A percentile compares a stretch with the other conserved stretches of the same genome.
Conservation (phyloP, 106 monocot species). For the Acorus calamus region DNA sequence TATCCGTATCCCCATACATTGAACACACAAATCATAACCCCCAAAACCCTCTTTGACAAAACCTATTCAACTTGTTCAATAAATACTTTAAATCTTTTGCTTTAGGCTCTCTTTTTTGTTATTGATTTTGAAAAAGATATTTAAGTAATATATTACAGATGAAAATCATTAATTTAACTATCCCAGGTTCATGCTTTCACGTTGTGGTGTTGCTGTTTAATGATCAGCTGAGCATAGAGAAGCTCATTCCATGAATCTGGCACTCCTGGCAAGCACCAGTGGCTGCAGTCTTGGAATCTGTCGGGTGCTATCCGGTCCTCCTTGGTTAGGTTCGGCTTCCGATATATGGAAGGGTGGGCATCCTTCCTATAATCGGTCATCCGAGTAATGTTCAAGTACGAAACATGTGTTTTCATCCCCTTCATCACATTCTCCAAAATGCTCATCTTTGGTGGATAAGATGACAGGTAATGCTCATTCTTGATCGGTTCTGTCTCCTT, state of each 20-base stretch:
- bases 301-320: constrained; percentile 36
- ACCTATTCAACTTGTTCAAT: too few species aligned
- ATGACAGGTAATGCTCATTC: constrained; percentile 53
- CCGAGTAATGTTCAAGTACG: constrained; percentile 78
- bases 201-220: constrained; percentile 40
- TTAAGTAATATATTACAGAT: too few species aligned
- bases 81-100: too few species aligned
- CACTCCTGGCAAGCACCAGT: constrained; percentile 95
- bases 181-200: too few species aligned
- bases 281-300: constrained; percentile 80
- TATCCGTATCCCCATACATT: too few species aligned
- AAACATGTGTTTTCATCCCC: constrained; percentile 64
- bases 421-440: constrained; percentile 53
- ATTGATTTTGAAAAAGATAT: too few species aligned
- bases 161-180: too few species aligned
- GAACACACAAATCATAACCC: too few species aligned
- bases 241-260: constrained; percentile 96
- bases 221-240: constrained; percentile 62
- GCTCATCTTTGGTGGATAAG: constrained; percentile 56
- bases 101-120: too few species aligned
- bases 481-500: constrained; percentile 66
- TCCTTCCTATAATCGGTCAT: constrained; percentile 96
- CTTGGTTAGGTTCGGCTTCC: constrained; percentile 37
- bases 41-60: too few species aligned
- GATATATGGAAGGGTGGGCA: constrained; percentile 81